Evolutionary conservation across 1,139 yeast genomes (phyloP), one percentile per base, ranked within the genome.

Genomic region (Scheffersomyces parashehatae): DNA sequence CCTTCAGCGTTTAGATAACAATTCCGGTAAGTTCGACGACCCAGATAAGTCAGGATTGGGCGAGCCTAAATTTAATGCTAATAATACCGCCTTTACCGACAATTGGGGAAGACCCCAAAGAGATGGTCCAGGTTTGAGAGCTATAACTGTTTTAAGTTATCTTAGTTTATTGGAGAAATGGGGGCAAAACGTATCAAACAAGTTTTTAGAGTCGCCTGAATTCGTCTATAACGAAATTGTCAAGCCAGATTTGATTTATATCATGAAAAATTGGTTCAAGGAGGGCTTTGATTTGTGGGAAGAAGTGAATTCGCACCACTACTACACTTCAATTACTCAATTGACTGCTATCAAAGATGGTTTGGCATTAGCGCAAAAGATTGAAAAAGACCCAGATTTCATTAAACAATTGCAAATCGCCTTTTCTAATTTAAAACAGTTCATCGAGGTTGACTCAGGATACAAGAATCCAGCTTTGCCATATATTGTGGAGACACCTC

Each of bases 31-130:
- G 1, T 83, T 83, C 59, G 70, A 68, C 35, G 74, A 70, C 43
- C 46, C 49, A 1, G 49, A 46, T 34, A 62, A 73, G 43, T 60
- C 68, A 35, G 90, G 90, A 3, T 71, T 91, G 31, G 98, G 97
- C 1, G 98, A 91, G 59, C 98, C 98, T 4, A 91, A 91, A 60
- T 90, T 86, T 56, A 62, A 76, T 58, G 81, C 83, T 3, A 78
- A 88, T 59, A 83, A 85, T 28, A 58, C 79, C 0, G 72, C 86
- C 1, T 91, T 85, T 54, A 61, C 65, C 12, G 82, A 70, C 2
- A 60, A 69, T 34, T 91, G 98, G 99, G 98, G 98, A 1, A 75
- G 99, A 54, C 99, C 99, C 0, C 99, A 91, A 64, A 77, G 89
- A 49, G 99, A 93, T 62, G 98, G 98, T 0, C 97, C 98, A 0